Conservation (phyloP, 345 rosid genomes). For the Kernera saxatilis region DNA sequence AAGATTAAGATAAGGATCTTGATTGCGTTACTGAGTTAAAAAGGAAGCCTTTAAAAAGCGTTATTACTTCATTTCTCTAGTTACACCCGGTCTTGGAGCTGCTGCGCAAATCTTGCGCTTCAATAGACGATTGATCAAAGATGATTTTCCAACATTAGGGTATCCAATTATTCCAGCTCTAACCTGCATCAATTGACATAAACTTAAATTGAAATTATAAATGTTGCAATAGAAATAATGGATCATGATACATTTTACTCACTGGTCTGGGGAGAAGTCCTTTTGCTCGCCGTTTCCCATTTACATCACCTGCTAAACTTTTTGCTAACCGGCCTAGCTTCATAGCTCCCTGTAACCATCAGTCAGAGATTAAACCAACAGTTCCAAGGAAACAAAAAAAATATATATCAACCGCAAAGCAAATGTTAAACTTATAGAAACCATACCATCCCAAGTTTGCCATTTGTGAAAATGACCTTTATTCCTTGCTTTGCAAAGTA, state of each 20-base stretch:
- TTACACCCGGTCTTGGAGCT: constrained; percentile 96
- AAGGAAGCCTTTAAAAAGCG: neutral
- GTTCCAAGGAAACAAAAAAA: neutral
- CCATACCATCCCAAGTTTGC: constrained; percentile 74
- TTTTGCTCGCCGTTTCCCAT: constrained; percentile 72
- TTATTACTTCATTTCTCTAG: constrained; percentile 68
- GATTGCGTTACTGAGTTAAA: neutral
- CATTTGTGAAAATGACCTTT: constrained; percentile 72
- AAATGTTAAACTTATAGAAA: neutral
- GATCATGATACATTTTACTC: constrained; percentile 24
- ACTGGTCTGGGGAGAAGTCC: constrained; percentile 89
- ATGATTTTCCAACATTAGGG: constrained; percentile 97
- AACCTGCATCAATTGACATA: constrained; percentile 40
- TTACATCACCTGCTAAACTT: constrained; percentile 66
- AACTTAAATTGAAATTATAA: neutral
- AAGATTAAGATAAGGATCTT: neutral
- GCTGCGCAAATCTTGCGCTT: constrained; percentile 89
- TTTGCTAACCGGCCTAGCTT: constrained; percentile 70
- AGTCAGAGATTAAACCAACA: constrained; percentile 1
- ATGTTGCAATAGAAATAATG: neutral
- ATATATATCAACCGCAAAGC: neutral
- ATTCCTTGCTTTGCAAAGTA: constrained; percentile 77
- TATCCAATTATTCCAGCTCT: constrained; percentile 97
- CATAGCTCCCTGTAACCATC: constrained; percentile 63
- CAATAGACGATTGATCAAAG: constrained; percentile 83